phyloP scores from a whole-genome alignment of 495 filamentous ascomycete species.

The Pyronema omphalodes region DNA sequence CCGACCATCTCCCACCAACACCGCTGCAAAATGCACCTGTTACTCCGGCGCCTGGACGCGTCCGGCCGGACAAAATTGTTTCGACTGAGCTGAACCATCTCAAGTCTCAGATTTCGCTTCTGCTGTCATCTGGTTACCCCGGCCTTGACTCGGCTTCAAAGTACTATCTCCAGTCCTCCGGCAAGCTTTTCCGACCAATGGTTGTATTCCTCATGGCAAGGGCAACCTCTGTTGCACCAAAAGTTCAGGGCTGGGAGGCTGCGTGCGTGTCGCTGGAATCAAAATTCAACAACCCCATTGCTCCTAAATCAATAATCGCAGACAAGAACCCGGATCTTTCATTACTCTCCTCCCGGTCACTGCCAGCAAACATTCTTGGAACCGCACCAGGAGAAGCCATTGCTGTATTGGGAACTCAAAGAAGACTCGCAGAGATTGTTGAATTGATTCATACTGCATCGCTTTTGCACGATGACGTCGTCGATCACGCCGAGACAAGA shows the following conservation, averaged over 20 bases:
- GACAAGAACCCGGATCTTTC: constrained; percentile 57
- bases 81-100: constrained; percentile 17
- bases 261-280: constrained; percentile 13
- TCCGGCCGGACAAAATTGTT: constrained; percentile 18
- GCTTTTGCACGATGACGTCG: constrained; percentile 92
- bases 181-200: constrained; percentile 88
- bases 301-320: constrained; percentile 50
- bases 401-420: constrained; percentile 71
- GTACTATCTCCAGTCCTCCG: constrained; percentile 93
- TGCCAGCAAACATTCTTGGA: constrained; percentile 19
- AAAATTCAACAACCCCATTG: constrained; percentile 57
- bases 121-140: constrained; percentile 31
- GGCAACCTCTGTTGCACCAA: constrained; percentile 66
- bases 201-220: constrained; percentile 91
- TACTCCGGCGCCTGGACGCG: not conserved
- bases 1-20: not conserved
- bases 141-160: constrained; percentile 88
- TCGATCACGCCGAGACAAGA: constrained; percentile 72
- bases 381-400: constrained; percentile 2
- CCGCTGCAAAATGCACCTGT: not conserved
- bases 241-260: constrained; percentile 26
- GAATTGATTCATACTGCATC: constrained; percentile 95
- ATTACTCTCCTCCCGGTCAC: constrained; percentile 24
- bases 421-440: constrained; percentile 84
- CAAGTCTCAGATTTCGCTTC: constrained; percentile 19